Percentiles rank a stretch among this genome's conserved stretches.
Evolutionary conservation across 352 stramenopile species (phyloP).

Genomic region (Saprolegnia diclina): DNA sequence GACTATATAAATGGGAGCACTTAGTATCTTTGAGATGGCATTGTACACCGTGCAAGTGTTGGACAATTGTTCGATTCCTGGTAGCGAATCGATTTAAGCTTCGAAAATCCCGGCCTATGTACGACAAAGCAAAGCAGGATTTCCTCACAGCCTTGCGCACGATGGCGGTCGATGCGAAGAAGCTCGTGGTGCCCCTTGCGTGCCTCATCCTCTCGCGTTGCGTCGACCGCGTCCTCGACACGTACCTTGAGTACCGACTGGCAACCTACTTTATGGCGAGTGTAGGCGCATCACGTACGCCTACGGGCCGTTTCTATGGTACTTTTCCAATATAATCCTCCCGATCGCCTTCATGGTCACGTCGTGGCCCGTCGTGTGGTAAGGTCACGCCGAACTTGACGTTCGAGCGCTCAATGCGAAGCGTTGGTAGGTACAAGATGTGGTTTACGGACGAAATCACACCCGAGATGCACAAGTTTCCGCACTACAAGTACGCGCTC

Average conservation of each 20-base stretch:
- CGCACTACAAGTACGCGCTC: slow-evolving; percentile 29
- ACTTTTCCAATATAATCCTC: slow-evolving; percentile 31
- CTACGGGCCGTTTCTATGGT: slow-evolving; percentile 28
- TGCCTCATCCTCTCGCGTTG: slow-evolving; percentile 71
- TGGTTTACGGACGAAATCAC: slow-evolving; percentile 42
- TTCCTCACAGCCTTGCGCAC: neutral
- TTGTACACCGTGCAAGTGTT: no score
- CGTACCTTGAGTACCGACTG: slow-evolving; percentile 38
- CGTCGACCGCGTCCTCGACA: slow-evolving; percentile 81
- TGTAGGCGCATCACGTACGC: slow-evolving; percentile 27
- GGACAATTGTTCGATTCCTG: no score
- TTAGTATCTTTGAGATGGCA: no score
- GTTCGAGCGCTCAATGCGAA: no score
- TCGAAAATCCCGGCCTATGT: neutral
- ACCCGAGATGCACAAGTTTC: slow-evolving; percentile 28
- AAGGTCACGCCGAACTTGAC: neutral
- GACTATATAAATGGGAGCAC: no score
- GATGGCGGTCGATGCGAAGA: slow-evolving; percentile 25
- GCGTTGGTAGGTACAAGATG: slow-evolving; percentile 61
- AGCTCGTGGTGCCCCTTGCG: slow-evolving; percentile 67
- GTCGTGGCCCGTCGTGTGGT: slow-evolving; percentile 30
- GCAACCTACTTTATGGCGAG: no score
- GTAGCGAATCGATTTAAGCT: neutral
- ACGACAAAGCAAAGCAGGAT: neutral
- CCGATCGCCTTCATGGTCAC: slow-evolving; percentile 31